These are phyloP conservation scores for Tetrapisispora nanseiensis DNA, from an alignment of 805 yeast genomes.

Conservation along the genomic window DNA sequence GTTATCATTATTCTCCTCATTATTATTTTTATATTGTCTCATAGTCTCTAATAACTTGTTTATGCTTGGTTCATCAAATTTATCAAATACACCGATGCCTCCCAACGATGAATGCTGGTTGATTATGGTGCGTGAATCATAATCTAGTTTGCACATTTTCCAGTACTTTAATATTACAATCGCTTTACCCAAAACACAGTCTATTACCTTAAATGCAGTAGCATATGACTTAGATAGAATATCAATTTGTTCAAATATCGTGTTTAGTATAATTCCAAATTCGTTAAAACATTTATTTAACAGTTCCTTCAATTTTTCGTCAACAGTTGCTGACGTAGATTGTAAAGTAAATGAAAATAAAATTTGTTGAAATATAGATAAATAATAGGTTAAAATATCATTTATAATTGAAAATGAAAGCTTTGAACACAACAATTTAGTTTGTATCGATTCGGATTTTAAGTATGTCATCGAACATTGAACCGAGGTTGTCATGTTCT, in stretches of 20 bases:
- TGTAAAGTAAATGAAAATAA: neutral
- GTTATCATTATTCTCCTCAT: neutral
- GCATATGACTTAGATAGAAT: neutral
- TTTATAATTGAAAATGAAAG: neutral
- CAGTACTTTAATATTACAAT: neutral
- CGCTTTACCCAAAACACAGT: neutral
- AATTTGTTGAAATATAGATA: neutral
- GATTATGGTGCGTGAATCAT: neutral
- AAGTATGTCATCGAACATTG: too few species aligned
- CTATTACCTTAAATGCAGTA: neutral
- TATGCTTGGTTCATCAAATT: constrained; percentile 8
- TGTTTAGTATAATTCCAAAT: neutral
- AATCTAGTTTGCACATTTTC: constrained; percentile 5
- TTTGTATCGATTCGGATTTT: neutral
- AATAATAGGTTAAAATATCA: neutral
- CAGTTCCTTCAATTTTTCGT: neutral
- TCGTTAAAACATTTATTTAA: neutral
- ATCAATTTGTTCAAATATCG: neutral
- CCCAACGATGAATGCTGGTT: constrained; percentile 1
- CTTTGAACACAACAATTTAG: neutral
- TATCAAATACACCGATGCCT: constrained; percentile 14
- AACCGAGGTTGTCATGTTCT: too few species aligned
- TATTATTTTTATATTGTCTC: constrained; percentile 7
- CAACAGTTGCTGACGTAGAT: neutral
- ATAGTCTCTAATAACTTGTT: constrained; percentile 11